A percentile compares a stretch with the other conserved stretches of the same genome.
These are phyloP conservation scores for Trichoderma afroharzianum DNA, from an alignment of 2,329 filamentous ascomycete species.

Conservation along the genomic window DNA sequence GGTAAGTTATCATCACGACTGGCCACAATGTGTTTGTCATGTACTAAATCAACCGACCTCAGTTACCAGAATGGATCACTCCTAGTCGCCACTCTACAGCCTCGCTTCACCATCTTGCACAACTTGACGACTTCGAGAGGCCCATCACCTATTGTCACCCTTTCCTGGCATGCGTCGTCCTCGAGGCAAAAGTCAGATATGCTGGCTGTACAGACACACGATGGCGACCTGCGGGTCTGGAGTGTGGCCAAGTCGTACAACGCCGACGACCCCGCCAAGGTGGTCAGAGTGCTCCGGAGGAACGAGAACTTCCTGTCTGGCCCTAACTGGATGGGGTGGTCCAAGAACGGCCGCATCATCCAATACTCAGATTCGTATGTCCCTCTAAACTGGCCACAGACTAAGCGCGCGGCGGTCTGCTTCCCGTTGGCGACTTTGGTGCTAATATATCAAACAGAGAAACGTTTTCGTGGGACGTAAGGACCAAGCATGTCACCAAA, in stretches of 20 bases:
- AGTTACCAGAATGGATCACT: slow-evolving; percentile 96
- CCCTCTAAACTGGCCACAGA: slow-evolving; percentile 21
- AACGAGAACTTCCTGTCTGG: slow-evolving; percentile 70
- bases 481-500: slow-evolving; percentile 93
- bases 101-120: slow-evolving; percentile 89
- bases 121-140: slow-evolving; percentile 80
- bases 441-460: slow-evolving; percentile 55
- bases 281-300: slow-evolving; percentile 81
- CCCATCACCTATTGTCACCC: slow-evolving; percentile 80
- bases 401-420: slow-evolving; percentile 47
- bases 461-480: slow-evolving; percentile 93
- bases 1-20: slow-evolving; percentile 50
- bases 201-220: slow-evolving; percentile 87
- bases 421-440: slow-evolving; percentile 20
- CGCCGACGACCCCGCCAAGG: slow-evolving; percentile 72
- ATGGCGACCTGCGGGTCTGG: slow-evolving; percentile 93
- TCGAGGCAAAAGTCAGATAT: slow-evolving; percentile 96
- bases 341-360: slow-evolving; percentile 93
- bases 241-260: slow-evolving; percentile 82
- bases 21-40: background rate
- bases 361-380: slow-evolving; percentile 88
- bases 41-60: background rate
- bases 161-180: slow-evolving; percentile 95
- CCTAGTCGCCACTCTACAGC: slow-evolving; percentile 81
- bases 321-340: slow-evolving; percentile 97